Conservation (phyloP, 257 asterid genomes). For the Solanum sitiens region DNA sequence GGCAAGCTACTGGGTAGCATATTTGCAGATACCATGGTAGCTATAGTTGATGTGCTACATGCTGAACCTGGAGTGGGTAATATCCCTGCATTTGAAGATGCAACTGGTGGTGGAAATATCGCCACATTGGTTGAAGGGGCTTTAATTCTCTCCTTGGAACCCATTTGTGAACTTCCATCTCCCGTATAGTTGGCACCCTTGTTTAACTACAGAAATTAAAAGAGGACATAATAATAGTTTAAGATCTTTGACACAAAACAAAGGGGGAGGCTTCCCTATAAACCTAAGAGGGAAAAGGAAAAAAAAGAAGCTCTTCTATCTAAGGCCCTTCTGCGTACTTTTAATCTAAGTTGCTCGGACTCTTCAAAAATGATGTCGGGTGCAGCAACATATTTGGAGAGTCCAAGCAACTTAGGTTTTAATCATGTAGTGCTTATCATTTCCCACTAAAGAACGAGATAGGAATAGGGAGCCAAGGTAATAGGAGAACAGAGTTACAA, state of each 20-base stretch:
- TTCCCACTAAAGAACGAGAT: not conserved
- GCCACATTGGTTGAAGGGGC: constrained; percentile 24
- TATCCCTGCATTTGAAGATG: constrained; percentile 13
- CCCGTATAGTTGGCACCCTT: constrained; percentile 35
- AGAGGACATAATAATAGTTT: not conserved
- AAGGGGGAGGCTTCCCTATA: not conserved
- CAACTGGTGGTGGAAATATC: constrained; percentile 17
- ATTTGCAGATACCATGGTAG: not conserved
- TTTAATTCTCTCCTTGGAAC: constrained; percentile 25
- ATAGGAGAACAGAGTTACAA: not conserved
- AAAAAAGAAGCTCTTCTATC: not conserved
- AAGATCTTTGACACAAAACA: not conserved
- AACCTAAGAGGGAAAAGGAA: not conserved
- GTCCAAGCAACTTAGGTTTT: not conserved
- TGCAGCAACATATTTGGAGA: not conserved
- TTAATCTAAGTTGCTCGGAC: not conserved
- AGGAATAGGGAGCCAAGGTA: not conserved
- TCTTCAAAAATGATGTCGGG: not conserved
- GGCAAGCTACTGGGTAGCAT: constrained; percentile 51
- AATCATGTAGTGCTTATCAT: not conserved
- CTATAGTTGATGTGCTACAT: constrained; percentile 9
- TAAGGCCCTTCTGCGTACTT: not conserved
- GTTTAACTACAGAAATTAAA: constrained; percentile 32
- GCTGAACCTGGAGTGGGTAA: constrained; percentile 12
- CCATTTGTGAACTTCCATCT: constrained; percentile 36